These are phyloP conservation scores for Paraphaeosphaeria minitans DNA, from an alignment of 2,329 filamentous ascomycete genomes.

Conservation along the genomic window DNA sequence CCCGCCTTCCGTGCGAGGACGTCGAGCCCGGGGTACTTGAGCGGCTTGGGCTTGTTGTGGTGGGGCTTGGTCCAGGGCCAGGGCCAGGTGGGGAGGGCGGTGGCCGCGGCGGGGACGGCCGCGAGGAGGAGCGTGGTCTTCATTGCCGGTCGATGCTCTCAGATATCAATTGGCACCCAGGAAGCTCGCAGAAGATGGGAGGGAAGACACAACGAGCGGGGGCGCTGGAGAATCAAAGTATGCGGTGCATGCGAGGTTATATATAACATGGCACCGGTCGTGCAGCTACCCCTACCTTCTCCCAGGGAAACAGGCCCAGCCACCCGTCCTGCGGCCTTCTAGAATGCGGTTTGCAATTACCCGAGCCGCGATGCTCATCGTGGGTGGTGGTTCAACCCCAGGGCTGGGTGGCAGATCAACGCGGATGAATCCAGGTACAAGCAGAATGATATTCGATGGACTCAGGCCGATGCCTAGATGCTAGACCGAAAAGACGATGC, in stretches of 20 bases:
- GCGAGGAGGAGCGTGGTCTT: slow-evolving; percentile 27
- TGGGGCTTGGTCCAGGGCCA: slow-evolving; percentile 19
- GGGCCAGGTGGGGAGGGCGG: slow-evolving; percentile 24
- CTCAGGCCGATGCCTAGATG: not conserved
- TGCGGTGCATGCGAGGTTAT: not conserved
- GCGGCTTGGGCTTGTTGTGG: slow-evolving; percentile 8
- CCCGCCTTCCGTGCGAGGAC: slow-evolving; percentile 62
- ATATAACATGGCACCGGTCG: not conserved
- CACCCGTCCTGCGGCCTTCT: slow-evolving; percentile 18
- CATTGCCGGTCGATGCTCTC: slow-evolving; percentile 23
- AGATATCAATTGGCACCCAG: not conserved
- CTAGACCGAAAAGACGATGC: not conserved
- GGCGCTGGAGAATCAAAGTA: not conserved
- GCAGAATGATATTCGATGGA: slow-evolving; percentile 7
- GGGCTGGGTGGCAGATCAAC: slow-evolving; percentile 19
- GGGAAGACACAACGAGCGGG: not conserved
- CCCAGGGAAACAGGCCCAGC: slow-evolving; percentile 11
- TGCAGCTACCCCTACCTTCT: slow-evolving; percentile 4
- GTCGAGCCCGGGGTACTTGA: slow-evolving; percentile 49
- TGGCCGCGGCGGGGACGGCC: slow-evolving; percentile 22
- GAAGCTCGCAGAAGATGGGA: not conserved
- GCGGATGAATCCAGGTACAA: slow-evolving; percentile 28
- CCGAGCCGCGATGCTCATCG: slow-evolving; percentile 22
- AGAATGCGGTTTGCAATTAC: slow-evolving; percentile 15
- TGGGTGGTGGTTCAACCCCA: slow-evolving; percentile 16